Evolutionary conservation across 345 rosid genomes (phyloP), one percentile per base, ranked within the genome.

Genomic region (Salix viminalis): DNA sequence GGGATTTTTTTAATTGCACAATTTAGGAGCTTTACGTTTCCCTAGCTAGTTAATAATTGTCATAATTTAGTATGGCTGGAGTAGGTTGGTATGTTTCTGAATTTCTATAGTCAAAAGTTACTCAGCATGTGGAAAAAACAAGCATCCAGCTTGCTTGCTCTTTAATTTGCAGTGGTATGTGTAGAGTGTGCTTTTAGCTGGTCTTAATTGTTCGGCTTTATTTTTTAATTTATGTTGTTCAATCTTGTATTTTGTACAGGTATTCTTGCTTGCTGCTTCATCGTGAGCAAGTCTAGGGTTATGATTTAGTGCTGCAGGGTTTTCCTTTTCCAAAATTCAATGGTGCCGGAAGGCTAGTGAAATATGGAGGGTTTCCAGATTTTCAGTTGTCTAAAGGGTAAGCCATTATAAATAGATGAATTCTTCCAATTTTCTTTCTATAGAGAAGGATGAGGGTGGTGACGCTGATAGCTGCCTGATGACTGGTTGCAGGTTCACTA

Each of bases 401-500:
- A 86, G 85, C 32, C 75, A 46, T 69, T 74, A 21, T 36, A 54
- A 67, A 12, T 24, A 58, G 28, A 58, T 58, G 34, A 19, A 26
- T 34, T 61, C 60, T 19, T 30, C 7, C n/a, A n/a, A 42, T 69
- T 70, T 71, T 46, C 7, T 28, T n/a, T 2, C 52, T 7, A 15
- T 19, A 7, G 32, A 26, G 39, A 24, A 69, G 36, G 64, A 54
- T 16, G 39, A 65, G 52, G 50, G 36, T 76, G 52, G 77, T 56
- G 46, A 64, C 62, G 61, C 77, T 82, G 83, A 85, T 76, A 66
- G 52, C 42, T 79, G 41, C 39, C 77, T 82, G 79, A 34, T 77
- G 12, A 83, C 76, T 77, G 78, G 21, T 85, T 78, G 74, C 92
- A 93, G 98, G 94, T 71, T 89, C 79, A 69, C 65, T 81, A 75